phyloP scores from a whole-genome alignment of 2,329 filamentous ascomycete genomes.

The Neonectria neomacrospora region DNA sequence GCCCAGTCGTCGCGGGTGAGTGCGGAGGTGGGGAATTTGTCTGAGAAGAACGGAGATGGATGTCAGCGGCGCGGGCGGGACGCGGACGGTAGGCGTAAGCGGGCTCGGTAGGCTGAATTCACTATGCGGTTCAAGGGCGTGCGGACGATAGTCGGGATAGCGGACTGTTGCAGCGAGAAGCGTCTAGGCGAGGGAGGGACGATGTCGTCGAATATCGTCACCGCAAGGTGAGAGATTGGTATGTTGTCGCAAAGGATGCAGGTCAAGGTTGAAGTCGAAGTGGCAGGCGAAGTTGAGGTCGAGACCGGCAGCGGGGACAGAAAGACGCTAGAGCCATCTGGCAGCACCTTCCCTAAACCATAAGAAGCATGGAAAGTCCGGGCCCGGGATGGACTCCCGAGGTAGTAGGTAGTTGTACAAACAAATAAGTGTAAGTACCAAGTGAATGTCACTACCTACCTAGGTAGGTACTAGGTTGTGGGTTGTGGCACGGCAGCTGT shows the following conservation, averaged over 20 bases:
- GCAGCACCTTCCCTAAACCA: slow-evolving; percentile 21
- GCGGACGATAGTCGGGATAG: not conserved
- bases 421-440: not conserved
- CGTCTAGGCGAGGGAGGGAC: not conserved
- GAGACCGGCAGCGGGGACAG: slow-evolving; percentile 17
- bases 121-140: slow-evolving; percentile 4
- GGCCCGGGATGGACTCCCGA: slow-evolving; percentile 15
- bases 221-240: not conserved
- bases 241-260: slow-evolving; percentile 5
- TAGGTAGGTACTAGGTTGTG: not conserved
- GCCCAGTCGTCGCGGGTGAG: slow-evolving; percentile 23
- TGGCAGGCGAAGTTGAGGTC: slow-evolving; percentile 16
- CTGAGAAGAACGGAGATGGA: slow-evolving; percentile 8
- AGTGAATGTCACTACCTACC: too few relatives aligned
- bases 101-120: slow-evolving; percentile 4
- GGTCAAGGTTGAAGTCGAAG: slow-evolving; percentile 12
- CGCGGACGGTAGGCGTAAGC: slow-evolving; percentile 13
- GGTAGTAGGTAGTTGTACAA: slow-evolving; percentile 14
- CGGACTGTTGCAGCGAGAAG: not conserved
- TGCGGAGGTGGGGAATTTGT: slow-evolving; percentile 34
- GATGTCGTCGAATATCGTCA: not conserved
- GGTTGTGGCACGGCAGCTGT: slow-evolving; percentile 7
- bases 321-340: slow-evolving; percentile 20
- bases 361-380: slow-evolving; percentile 10
- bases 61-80: slow-evolving; percentile 11